Percentiles rank a stretch among this genome's conserved stretches.
These are phyloP conservation scores for Botrytis fragariae DNA, from an alignment of 2,329 filamentous ascomycete genomes.

Conservation along the genomic window DNA sequence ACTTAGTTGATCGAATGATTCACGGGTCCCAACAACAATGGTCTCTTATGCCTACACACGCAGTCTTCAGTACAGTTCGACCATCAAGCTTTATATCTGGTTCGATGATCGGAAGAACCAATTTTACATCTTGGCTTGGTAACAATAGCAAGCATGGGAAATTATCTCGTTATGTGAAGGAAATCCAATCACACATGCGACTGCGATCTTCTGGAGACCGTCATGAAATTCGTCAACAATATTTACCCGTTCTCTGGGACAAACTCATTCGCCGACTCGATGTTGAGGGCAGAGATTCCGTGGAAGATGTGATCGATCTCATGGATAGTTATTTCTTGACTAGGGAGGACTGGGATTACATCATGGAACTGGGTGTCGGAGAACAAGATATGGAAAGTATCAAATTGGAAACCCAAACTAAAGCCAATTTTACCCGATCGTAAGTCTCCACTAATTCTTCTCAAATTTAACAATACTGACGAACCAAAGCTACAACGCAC, in stretches of 20 bases:
- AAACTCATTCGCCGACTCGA: constrained; percentile 73
- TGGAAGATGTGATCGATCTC: constrained; percentile 80
- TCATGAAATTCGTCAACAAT: constrained; percentile 91
- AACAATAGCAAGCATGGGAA: constrained; percentile 87
- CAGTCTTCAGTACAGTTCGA: constrained; percentile 89
- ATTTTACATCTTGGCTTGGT: constrained; percentile 89
- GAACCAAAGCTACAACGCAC: constrained; percentile 69
- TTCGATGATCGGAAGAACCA: constrained; percentile 65
- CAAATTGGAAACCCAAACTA: constrained; percentile 80
- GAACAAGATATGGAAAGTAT: constrained; percentile 73
- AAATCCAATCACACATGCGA: constrained; percentile 97
- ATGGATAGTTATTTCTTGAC: constrained; percentile 98
- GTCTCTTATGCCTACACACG: constrained; percentile 96
- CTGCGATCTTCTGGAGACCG: constrained; percentile 85
- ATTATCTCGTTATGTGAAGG: constrained; percentile 78
- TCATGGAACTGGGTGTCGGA: constrained; percentile 87
- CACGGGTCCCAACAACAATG: constrained; percentile 97
- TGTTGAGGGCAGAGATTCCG: constrained; percentile 74
- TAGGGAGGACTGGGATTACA: constrained; percentile 88
- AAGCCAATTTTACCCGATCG: constrained; percentile 83
- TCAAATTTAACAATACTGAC: not conserved
- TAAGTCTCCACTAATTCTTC: constrained; percentile 50
- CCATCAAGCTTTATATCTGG: constrained; percentile 87
- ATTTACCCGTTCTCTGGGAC: constrained; percentile 84
- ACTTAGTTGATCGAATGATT: constrained; percentile 96